These are phyloP conservation scores for Myriosclerotinia curreyana DNA, from an alignment of 2,329 filamentous ascomycete genomes.

Conservation along the genomic window DNA sequence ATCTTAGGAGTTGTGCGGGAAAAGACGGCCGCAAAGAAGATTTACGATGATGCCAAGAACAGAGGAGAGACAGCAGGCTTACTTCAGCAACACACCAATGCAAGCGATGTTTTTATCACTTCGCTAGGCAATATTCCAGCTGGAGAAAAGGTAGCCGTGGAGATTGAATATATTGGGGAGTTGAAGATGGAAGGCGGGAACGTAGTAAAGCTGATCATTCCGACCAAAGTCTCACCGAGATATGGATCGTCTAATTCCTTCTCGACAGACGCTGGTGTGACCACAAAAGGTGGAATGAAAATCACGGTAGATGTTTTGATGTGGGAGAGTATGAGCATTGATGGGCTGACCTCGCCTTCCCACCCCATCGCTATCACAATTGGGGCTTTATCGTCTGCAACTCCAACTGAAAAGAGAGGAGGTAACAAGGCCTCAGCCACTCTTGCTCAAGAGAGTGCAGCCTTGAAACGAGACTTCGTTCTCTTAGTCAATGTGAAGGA, in stretches of 20 bases:
- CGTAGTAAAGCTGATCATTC: slow-evolving; percentile 63
- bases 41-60: slow-evolving; percentile 57
- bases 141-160: slow-evolving; percentile 53
- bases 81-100: slow-evolving; percentile 57
- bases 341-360: slow-evolving; percentile 61
- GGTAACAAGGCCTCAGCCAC: slow-evolving; percentile 61
- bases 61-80: slow-evolving; percentile 62
- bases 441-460: slow-evolving; percentile 50
- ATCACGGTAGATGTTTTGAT: slow-evolving; percentile 61
- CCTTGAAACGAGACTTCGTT: slow-evolving; percentile 64
- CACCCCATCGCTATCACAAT: slow-evolving; percentile 66
- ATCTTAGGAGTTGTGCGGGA: slow-evolving; percentile 67
- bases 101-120: slow-evolving; percentile 65
- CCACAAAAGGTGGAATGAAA: slow-evolving; percentile 27
- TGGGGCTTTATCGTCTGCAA: slow-evolving; percentile 53
- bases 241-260: slow-evolving; percentile 53
- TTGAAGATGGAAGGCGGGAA: slow-evolving; percentile 69
- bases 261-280: not conserved
- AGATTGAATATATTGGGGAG: slow-evolving; percentile 66
- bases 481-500: slow-evolving; percentile 61
- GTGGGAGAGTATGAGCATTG: slow-evolving; percentile 54
- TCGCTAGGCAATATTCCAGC: slow-evolving; percentile 66
- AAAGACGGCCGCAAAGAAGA: slow-evolving; percentile 56
- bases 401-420: slow-evolving; percentile 46
- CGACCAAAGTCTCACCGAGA: slow-evolving; percentile 62